phyloP scores from a whole-genome alignment of 257 asterid genomes.

The Eucommia ulmoides region DNA sequence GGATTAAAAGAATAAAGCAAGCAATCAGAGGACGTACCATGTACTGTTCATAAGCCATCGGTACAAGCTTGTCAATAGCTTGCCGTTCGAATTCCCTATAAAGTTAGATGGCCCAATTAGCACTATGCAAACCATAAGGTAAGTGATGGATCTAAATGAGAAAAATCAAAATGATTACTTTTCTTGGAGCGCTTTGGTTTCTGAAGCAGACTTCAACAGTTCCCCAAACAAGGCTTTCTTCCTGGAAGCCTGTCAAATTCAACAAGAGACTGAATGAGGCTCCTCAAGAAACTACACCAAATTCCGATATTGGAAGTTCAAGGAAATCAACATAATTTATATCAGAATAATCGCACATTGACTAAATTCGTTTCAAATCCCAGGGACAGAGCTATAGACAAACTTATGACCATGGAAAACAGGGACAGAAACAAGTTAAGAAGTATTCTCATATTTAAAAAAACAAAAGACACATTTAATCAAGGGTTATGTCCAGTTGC shows the following conservation, averaged over 20 bases:
- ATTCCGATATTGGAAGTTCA: background rate
- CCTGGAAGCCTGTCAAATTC: slow-evolving; percentile 42
- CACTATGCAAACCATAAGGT: slow-evolving; percentile 11
- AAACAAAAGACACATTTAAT: no score
- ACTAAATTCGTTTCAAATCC: slow-evolving; percentile 6
- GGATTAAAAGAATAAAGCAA: no score
- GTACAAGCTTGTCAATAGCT: slow-evolving; percentile 70
- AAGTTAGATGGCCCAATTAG: slow-evolving; percentile 17
- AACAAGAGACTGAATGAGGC: slow-evolving; percentile 11
- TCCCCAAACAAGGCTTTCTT: slow-evolving; percentile 46
- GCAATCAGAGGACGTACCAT: no score
- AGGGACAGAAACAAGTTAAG: slow-evolving; percentile 3
- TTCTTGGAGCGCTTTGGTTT: slow-evolving; percentile 52
- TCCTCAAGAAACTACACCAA: background rate
- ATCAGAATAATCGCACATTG: slow-evolving; percentile 10
- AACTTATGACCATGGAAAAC: slow-evolving; percentile 2
- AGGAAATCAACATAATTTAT: background rate
- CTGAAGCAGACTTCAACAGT: slow-evolving; percentile 40
- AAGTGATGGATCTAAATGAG: slow-evolving; percentile 13
- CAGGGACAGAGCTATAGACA: slow-evolving; percentile 5
- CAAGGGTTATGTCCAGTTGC: no score
- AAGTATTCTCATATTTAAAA: no score
- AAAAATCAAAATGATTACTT: slow-evolving; percentile 29
- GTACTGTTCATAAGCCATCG: slow-evolving; percentile 73
- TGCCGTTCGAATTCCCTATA: slow-evolving; percentile 63